Evolutionary conservation across 306 rosid genomes (phyloP), one percentile per base, ranked within the genome.

Genomic region (Quercus agrifolia): DNA sequence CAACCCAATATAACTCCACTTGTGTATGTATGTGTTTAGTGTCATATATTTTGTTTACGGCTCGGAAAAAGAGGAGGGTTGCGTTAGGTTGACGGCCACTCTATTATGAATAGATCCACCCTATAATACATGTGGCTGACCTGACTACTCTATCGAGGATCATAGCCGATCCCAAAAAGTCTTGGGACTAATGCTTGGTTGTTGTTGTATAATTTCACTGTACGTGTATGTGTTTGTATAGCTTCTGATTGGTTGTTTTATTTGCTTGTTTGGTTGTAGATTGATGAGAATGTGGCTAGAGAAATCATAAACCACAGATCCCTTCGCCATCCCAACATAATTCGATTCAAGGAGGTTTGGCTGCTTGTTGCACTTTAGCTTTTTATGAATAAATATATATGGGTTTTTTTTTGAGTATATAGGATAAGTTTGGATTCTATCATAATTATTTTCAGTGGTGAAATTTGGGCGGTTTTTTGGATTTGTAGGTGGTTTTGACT

Each of bases 261-360:
- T 27, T 25, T 69, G 25, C 0, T 82, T 23, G 3, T 25, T 59
- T 78, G 56, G 27, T 84, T 67, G 6, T 83, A 92, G 97, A 90
- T 92, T 80, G 97, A 92, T 80, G 96, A 84, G 84, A 90, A 92
- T 85, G 96, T 92, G 74, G 93, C 90, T 2, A 85, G 97, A 79
- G 97, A 92, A 84, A 92, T 92, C 80, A 92, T 92, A 52, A 92
- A 90, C 84, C 97, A 90, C 72, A 86, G 92, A 88, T 87, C 90
- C 19, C 97, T 92, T 54, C 84, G 97, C 44, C 97, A 92, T 68
- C 93, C 95, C 0, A 92, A 92, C 74, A 92, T 92, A 52, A 91
- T 93, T 85, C 92, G 96, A 28, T 91, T 93, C 85, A 88, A 78
- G 80, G 96, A 88, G 96, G 97, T 91, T 28, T 80, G 77, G 12